Conservation (phyloP, 2,329 filamentous ascomycete genomes). For the Tolypocladium sp. region DNA sequence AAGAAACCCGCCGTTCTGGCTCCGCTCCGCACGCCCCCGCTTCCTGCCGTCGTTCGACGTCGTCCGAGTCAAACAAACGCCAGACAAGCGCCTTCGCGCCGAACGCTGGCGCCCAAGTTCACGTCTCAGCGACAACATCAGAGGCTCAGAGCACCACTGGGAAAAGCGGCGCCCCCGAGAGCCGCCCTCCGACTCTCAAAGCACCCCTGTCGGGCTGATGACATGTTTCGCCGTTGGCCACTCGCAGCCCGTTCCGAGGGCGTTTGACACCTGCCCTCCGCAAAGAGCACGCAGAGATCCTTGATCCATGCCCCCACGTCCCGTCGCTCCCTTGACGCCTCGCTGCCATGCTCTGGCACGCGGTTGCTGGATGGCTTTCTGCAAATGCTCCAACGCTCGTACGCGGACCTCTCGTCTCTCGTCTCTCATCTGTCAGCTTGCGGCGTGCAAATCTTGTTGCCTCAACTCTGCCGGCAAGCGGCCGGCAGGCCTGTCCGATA, state of each 20-base stretch:
- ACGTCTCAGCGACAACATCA: neutral
- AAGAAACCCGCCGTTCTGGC: neutral
- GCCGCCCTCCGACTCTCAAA: neutral
- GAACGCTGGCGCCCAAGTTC: neutral
- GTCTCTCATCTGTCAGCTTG: neutral
- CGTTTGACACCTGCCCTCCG: neutral
- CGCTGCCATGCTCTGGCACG: too few species aligned
- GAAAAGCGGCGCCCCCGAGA: neutral
- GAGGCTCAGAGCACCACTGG: neutral
- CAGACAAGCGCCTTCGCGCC: neutral
- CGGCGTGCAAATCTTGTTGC: neutral
- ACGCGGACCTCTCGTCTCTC: neutral
- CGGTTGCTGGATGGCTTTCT: too few species aligned
- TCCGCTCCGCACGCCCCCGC: neutral
- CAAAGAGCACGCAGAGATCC: neutral
- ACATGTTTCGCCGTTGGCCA: neutral
- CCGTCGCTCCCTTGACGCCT: neutral
- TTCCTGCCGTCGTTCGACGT: neutral
- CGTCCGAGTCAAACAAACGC: neutral
- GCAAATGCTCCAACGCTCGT: neutral
- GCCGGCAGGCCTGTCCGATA: neutral
- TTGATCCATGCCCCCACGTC: neutral
- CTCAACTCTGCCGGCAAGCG: neutral
- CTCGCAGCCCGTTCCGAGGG: neutral
- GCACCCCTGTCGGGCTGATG: neutral